These are phyloP conservation scores for Avena atlantica DNA, from an alignment of 176 grass and related monocot genomes.

Conservation along the genomic window DNA sequence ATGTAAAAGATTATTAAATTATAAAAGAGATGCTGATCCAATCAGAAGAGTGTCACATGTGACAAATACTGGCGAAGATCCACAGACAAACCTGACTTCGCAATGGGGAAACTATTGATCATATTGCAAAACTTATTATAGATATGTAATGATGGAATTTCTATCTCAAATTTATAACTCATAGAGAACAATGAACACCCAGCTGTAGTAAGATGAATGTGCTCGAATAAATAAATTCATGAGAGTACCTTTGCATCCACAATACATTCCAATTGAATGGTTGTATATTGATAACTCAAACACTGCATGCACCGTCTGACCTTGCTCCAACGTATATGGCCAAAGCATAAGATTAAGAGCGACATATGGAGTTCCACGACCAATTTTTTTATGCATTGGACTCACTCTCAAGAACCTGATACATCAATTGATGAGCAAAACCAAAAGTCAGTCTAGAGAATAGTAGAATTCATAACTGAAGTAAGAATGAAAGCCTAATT, in stretches of 20 bases:
- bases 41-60: neutral
- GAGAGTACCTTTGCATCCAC: slow-evolving; percentile 30
- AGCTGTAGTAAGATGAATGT: neutral
- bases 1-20: neutral
- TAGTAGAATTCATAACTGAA: slow-evolving; percentile 11
- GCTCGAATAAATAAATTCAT: neutral
- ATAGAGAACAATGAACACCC: neutral
- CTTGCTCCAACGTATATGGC: neutral
- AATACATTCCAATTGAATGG: slow-evolving; percentile 23
- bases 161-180: too few relatives aligned
- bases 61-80: neutral
- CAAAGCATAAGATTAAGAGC: neutral
- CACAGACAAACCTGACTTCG: neutral
- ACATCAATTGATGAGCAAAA: neutral
- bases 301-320: neutral
- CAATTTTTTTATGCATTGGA: slow-evolving; percentile 7
- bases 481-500: neutral
- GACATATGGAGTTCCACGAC: slow-evolving; percentile 1
- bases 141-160: neutral
- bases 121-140: neutral
- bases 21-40: neutral
- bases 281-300: slow-evolving; percentile 45
- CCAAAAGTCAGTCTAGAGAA: neutral
- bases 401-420: slow-evolving; percentile 5
- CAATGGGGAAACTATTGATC: neutral